Evolutionary conservation across 2,329 filamentous ascomycete genomes (phyloP).

Genomic region (Neonectria coccinea): DNA sequence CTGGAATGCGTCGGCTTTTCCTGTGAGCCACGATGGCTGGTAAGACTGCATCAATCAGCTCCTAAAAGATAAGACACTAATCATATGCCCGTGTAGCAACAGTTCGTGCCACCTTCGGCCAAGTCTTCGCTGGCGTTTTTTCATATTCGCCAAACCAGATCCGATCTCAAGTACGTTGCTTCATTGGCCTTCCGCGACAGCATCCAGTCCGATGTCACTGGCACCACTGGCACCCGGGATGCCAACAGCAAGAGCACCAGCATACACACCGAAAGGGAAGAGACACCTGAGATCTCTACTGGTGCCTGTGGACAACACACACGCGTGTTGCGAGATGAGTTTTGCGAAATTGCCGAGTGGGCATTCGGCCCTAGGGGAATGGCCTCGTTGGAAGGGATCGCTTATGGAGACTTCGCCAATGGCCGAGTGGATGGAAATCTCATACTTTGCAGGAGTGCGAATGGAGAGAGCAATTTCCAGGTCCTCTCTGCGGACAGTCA

Average conservation of each 20-base stretch:
- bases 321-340: slow-evolving; percentile 1
- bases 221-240: too few species aligned
- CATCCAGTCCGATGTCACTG: too few species aligned
- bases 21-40: slow-evolving; percentile 4
- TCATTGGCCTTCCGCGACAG: too few species aligned
- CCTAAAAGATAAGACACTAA: not conserved
- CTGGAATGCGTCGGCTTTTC: slow-evolving; percentile 22
- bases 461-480: not conserved
- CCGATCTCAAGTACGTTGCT: too few species aligned
- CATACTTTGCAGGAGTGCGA: not conserved
- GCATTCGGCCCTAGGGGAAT: slow-evolving; percentile 16
- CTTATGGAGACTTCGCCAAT: slow-evolving; percentile 15
- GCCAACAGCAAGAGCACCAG: too few species aligned
- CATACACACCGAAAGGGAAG: not conserved
- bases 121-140: too few species aligned
- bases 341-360: slow-evolving; percentile 14
- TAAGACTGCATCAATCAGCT: not conserved
- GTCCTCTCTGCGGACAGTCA: not conserved
- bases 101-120: too few species aligned
- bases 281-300: not conserved
- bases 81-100: not conserved
- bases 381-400: slow-evolving; percentile 10
- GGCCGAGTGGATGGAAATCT: not conserved
- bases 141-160: too few species aligned
- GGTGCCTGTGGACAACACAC: not conserved